phyloP scores from a whole-genome alignment of 306 rosid genomes.

The Prunus kanzakura region DNA sequence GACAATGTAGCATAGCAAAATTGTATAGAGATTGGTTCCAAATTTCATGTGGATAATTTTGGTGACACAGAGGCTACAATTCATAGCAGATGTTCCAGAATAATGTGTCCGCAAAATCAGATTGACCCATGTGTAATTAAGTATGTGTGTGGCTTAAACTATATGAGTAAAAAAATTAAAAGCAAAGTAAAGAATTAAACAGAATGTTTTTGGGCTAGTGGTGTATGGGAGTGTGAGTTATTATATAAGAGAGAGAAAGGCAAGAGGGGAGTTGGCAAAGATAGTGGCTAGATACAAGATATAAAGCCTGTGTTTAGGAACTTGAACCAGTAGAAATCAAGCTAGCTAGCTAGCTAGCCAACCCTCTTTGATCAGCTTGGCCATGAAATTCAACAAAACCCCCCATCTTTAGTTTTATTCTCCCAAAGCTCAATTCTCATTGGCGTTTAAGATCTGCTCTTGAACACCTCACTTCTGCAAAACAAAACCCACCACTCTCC shows the following conservation, averaged over 20 bases:
- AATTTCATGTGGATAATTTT: slow-evolving; percentile 27
- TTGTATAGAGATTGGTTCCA: slow-evolving; percentile 30
- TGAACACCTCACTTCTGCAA: slow-evolving; percentile 27
- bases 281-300: slow-evolving; percentile 23
- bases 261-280: not conserved
- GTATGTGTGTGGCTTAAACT: slow-evolving; percentile 18
- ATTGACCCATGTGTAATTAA: slow-evolving; percentile 36
- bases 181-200: slow-evolving; percentile 4
- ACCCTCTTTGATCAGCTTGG: slow-evolving; percentile 32
- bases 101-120: slow-evolving; percentile 32
- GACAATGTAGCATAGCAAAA: not conserved
- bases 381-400: slow-evolving; percentile 61
- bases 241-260: slow-evolving; percentile 10
- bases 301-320: slow-evolving; percentile 47
- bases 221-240: slow-evolving; percentile 20
- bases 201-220: slow-evolving; percentile 53
- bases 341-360: not conserved
- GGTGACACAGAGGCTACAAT: slow-evolving; percentile 39
- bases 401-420: slow-evolving; percentile 29
- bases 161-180: not conserved
- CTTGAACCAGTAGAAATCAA: slow-evolving; percentile 47
- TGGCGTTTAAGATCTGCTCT: slow-evolving; percentile 58
- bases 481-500: slow-evolving; percentile 18
- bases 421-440: slow-evolving; percentile 46
- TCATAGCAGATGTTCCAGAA: slow-evolving; percentile 33